Conservation (phyloP, 306 rosid species). For the Quercus alba region DNA sequence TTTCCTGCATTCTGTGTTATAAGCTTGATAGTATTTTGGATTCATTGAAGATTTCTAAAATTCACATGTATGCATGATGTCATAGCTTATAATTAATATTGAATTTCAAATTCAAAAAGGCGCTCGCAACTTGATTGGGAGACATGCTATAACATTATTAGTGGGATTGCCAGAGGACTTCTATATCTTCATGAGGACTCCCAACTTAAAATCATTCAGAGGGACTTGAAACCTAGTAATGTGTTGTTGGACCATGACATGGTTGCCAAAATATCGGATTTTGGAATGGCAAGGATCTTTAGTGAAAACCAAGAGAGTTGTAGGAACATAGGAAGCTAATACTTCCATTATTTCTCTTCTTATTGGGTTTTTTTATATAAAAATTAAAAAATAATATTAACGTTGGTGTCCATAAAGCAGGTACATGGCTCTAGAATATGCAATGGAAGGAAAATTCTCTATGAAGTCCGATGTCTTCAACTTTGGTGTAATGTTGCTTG, state of each 20-base stretch:
- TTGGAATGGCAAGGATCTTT: slow-evolving; percentile 59
- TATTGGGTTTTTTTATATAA: too few relatives aligned
- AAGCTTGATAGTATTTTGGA: too few relatives aligned
- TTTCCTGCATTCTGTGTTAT: too few relatives aligned
- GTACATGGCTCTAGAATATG: slow-evolving; percentile 62
- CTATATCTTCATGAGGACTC: slow-evolving; percentile 60
- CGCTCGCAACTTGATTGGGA: too few relatives aligned
- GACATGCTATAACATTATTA: too few relatives aligned
- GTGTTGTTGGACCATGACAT: slow-evolving; percentile 45
- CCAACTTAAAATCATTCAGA: slow-evolving; percentile 9
- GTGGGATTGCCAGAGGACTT: slow-evolving; percentile 22
- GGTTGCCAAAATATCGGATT: slow-evolving; percentile 54
- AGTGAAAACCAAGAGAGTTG: slow-evolving; percentile 50
- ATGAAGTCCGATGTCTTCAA: slow-evolving; percentile 58
- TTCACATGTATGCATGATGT: too few relatives aligned
- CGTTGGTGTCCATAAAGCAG: slow-evolving; percentile 30
- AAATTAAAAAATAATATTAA: background rate
- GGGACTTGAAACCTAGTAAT: slow-evolving; percentile 44
- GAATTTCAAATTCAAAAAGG: too few relatives aligned
- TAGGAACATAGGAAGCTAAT: slow-evolving; percentile 51
- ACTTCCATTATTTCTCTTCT: background rate
- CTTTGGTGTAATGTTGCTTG: slow-evolving; percentile 56
- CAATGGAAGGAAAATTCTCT: slow-evolving; percentile 57
- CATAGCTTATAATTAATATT: too few relatives aligned
- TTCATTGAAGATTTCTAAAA: too few relatives aligned